Evolutionary conservation across 1,284 basidiomycete genomes (phyloP), one percentile per base, ranked within the genome.

Genomic region (Malassezia arunalokei): DNA sequence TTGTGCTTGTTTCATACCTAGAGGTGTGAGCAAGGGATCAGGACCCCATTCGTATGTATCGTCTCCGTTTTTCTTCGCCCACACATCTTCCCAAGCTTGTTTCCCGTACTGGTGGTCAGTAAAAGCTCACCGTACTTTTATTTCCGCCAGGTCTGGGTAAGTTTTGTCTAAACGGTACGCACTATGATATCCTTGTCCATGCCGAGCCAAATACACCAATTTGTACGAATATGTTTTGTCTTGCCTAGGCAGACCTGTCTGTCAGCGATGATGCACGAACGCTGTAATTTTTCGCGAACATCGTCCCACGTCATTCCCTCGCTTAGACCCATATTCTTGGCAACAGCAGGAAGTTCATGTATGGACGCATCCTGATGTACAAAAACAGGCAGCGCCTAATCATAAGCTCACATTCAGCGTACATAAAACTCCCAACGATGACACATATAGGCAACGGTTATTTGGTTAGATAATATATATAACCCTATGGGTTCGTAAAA

Each of bases 171-270:
- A 11, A 4, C 9, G 24, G 8, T 27, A 47, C 50, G 15, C 38
- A 47, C 50, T 52, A 27, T 52, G 44, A 7, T 20, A 27, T 7
- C 50, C 50, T 27, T 52, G 35, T n/a, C 50, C 43, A 27, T 52
- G 50, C 7, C 44, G 38, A 32, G 50, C 50, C 5, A 52, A 31
- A 39, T 52, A 52, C 29, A 47, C 27, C 6, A 52, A 33, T 32
- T 52, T 52, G 40, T 40, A 37, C 12, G 43, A 17, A 2, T 14
- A 24, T 24, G 20, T 2, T 2, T 24, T 24, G 20, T 24, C 20
- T 4, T 24, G 20, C 20, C 20, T 24, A 2, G 20, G 20, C 20
- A 24, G 20, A 24, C 20, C 20, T 24, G 20, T 4, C 20, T 24
- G 20, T 24, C 20, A 24, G 20, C 20, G 20, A 24, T 24, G 20